phyloP scores from a whole-genome alignment of 768 basidiomycete genomes.

The Ramaria sp. region DNA sequence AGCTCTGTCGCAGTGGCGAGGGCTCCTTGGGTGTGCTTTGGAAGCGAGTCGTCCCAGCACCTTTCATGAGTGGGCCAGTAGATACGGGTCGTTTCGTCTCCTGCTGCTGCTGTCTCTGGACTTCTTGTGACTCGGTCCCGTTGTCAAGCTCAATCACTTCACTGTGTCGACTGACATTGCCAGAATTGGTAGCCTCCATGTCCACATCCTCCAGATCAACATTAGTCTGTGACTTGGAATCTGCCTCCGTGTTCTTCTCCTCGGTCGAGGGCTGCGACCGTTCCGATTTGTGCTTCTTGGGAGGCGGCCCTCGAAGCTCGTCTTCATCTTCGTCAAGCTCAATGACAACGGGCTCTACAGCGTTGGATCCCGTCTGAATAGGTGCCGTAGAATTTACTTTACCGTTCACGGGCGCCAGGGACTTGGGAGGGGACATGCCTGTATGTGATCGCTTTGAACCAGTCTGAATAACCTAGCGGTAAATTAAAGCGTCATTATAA shows the following conservation, averaged over 20 bases:
- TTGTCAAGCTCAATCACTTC: conserved; percentile 32
- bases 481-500: not conserved
- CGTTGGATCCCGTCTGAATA: not conserved
- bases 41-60: conserved; percentile 19
- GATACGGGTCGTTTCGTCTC: conserved; percentile 8
- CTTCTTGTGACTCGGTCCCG: not conserved
- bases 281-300: conserved; percentile 40
- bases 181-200: conserved; percentile 16
- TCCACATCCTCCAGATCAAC: conserved; percentile 27
- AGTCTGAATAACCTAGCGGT: not conserved
- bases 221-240: conserved; percentile 8
- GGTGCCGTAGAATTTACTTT: conserved; percentile 14
- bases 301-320: conserved; percentile 21
- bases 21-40: conserved; percentile 65
- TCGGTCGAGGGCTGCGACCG: not conserved
- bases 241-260: not conserved
- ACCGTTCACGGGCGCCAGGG: not conserved
- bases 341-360: not conserved
- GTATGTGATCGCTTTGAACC: conserved; percentile 9
- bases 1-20: conserved; percentile 67
- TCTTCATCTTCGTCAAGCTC: conserved; percentile 25
- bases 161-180: conserved; percentile 20
- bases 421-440: conserved; percentile 10
- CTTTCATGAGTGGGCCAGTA: conserved; percentile 14
- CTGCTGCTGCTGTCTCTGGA: conserved; percentile 12